phyloP scores from a whole-genome alignment of 2,329 filamentous ascomycete genomes.

The Fusarium chuoi region DNA sequence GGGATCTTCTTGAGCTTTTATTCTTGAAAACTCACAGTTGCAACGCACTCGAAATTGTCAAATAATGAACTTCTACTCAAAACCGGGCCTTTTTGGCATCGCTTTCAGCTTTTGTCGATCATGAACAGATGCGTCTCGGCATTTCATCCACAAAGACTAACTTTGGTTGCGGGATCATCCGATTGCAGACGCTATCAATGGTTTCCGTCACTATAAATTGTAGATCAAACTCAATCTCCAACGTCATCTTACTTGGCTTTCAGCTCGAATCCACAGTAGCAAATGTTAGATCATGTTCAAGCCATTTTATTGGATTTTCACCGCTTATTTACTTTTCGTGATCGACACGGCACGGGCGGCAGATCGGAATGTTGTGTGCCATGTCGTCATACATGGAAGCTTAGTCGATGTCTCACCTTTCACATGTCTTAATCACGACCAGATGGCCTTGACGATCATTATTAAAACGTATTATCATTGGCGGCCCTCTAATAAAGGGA shows the following conservation, averaged over 20 bases:
- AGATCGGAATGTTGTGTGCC: not conserved
- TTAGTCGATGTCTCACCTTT: not conserved
- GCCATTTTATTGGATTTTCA: not conserved
- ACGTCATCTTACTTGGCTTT: rapidly evolving
- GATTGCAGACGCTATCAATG: not conserved
- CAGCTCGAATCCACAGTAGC: not conserved
- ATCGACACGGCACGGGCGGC: not conserved
- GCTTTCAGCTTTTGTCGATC: not conserved
- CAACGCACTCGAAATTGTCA: too few relatives aligned
- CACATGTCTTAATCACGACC: not conserved
- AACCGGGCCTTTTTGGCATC: too few relatives aligned
- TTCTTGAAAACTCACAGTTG: not conserved
- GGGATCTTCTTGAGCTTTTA: not conserved
- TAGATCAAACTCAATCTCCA: not conserved
- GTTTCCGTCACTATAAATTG: not conserved
- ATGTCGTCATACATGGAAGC: not conserved
- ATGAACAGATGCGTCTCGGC: not conserved
- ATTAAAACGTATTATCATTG: not conserved
- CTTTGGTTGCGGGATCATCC: too few relatives aligned
- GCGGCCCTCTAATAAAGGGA: not conserved
- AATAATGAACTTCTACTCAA: rapidly evolving
- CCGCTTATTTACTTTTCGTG: rapidly evolving
- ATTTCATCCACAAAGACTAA: not conserved
- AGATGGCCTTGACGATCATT: not conserved
- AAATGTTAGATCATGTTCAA: rapidly evolving